A percentile compares a stretch with the other conserved stretches of the same genome.
Conservation (phyloP, 2,329 filamentous ascomycete genomes). For the Fusarium udum region DNA sequence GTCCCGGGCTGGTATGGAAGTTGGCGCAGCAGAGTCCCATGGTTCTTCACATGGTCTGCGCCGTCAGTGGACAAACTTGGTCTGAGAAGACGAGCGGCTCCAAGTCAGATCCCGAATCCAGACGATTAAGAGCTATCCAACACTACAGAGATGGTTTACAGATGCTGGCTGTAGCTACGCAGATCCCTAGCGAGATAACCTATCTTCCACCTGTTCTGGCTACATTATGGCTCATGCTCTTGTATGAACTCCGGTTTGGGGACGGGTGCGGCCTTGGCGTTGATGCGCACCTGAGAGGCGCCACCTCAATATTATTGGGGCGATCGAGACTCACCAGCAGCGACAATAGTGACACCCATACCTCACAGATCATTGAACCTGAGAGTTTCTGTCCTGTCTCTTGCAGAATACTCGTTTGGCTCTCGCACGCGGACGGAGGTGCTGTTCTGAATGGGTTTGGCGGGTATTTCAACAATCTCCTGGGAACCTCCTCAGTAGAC, state of each 20-base stretch:
- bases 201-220: not conserved
- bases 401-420: not conserved
- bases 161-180: not conserved
- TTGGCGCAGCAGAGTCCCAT: not conserved
- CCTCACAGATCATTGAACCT: not conserved
- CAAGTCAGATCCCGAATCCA: not conserved
- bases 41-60: not conserved
- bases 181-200: not conserved
- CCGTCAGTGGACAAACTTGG: not conserved
- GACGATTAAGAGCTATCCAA: not conserved
- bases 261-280: not conserved
- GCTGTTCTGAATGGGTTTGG: not conserved
- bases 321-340: not conserved
- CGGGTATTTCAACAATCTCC: not conserved
- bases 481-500: not conserved
- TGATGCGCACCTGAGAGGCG: not conserved
- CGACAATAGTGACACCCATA: fast-evolving
- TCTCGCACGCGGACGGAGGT: not conserved
- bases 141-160: not conserved
- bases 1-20: not conserved
- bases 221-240: not conserved
- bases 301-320: not conserved
- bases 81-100: not conserved
- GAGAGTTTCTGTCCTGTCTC: not conserved
- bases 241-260: not conserved